Base-by-base conservation (phyloP, 345 rosid species). In the Ceriops tagal region DNA sequence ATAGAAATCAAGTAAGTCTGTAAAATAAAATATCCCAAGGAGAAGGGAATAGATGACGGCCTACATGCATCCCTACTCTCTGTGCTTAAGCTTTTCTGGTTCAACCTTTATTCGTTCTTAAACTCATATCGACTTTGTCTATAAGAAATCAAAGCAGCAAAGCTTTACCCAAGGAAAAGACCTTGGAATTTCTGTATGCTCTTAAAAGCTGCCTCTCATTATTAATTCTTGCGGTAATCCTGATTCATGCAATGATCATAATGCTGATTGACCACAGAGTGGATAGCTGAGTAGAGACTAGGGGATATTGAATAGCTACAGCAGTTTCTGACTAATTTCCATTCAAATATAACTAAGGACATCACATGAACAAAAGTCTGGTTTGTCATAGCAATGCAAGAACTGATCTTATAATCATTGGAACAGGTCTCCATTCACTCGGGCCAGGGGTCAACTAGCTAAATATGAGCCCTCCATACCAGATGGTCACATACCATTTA, bases 401-500 rank as follows among this genome's bases (percentile, higher is more conserved):
- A 55, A 22, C 58, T 55, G 27, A 55, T 15, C 27, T 2, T 9
- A 55, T 55, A 55, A 55, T 13, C 28, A 55, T 28, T n/a, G 27
- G 58, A 55, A 26, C 58, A 55, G 58, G 58, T 22, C 58, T 0
- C 92, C 93, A 0, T 88, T 92, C 75, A 69, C 55, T 16, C 82
- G 87, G 77, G 60, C 69, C 35, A 77, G 81, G 69, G 67, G 51
- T 35, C 51, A 58, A 39, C 52, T 74, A 5, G 66, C 61, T 19
- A 79, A 64, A 66, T 59, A 83, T 34, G 86, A 86, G 69, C 77
- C 82, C 5, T 76, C 84, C 1, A 5, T 58, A 49, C 58, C 76
- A 8, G 97, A 88, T 0, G 76, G 85, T 0, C 96, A 92, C 74
- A 85, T 87, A 83, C 87, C 99, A 56, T 90, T 75, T 70, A 90